Evolutionary conservation across 352 stramenopile genomes (phyloP).

Genomic region (Phytophthora hibernalis): DNA sequence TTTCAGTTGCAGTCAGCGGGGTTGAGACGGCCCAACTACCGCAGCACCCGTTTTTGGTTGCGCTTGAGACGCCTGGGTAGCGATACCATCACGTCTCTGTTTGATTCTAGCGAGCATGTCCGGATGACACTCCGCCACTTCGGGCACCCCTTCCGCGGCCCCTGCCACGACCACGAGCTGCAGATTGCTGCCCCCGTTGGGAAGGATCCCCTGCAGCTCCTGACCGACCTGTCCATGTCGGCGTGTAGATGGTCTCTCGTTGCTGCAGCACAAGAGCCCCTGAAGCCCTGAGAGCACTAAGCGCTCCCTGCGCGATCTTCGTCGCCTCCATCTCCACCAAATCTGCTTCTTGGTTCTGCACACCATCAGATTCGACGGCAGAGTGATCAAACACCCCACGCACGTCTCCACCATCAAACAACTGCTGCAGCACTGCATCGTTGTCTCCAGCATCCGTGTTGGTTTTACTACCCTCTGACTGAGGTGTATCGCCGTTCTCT

Average conservation of each 20-base stretch:
- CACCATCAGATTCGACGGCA: slow-evolving; percentile 88
- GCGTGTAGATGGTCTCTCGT: slow-evolving; percentile 65
- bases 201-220: slow-evolving; percentile 72
- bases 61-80: slow-evolving; percentile 11
- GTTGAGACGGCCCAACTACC: slow-evolving; percentile 5
- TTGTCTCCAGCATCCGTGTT: slow-evolving; percentile 62
- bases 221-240: slow-evolving; percentile 80
- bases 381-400: slow-evolving; percentile 96
- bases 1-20: slow-evolving; percentile 55
- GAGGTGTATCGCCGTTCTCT: slow-evolving; percentile 12
- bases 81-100: slow-evolving; percentile 37
- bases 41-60: background rate
- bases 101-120: slow-evolving; percentile 78
- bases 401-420: slow-evolving; percentile 93
- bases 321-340: slow-evolving; percentile 93
- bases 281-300: slow-evolving; percentile 83
- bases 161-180: slow-evolving; percentile 17
- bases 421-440: slow-evolving; percentile 87
- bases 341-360: slow-evolving; percentile 90
- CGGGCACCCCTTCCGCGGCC: slow-evolving; percentile 26
- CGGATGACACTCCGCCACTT: slow-evolving; percentile 48
- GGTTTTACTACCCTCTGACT: slow-evolving; percentile 3
- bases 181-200: slow-evolving; percentile 43
- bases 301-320: slow-evolving; percentile 89
- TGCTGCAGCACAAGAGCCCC: slow-evolving; percentile 77